These are phyloP conservation scores for Dryadomyces quercus-mongolicae DNA, from an alignment of 2,329 filamentous ascomycete species.

Conservation along the genomic window DNA sequence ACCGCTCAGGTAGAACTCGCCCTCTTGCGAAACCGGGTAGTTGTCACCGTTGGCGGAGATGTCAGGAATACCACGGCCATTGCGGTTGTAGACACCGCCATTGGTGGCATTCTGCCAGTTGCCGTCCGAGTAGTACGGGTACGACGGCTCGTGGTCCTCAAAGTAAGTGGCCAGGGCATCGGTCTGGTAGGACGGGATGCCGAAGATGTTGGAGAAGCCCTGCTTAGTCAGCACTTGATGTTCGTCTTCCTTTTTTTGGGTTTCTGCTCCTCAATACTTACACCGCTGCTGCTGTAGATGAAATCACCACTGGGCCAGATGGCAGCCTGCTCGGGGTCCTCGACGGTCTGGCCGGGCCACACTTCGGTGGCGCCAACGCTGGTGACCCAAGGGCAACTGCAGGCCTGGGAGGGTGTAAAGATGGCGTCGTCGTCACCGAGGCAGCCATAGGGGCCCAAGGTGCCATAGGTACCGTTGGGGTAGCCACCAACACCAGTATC, in stretches of 20 bases:
- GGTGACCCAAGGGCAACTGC: slow-evolving; percentile 32
- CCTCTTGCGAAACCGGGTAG: background rate
- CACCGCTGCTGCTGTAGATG: slow-evolving; percentile 2
- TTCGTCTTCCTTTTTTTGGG: too few species aligned
- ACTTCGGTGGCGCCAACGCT: slow-evolving; percentile 36
- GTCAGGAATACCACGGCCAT: slow-evolving; percentile 14
- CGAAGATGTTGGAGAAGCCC: slow-evolving; percentile 25
- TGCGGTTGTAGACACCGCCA: slow-evolving; percentile 14
- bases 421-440: slow-evolving; percentile 11
- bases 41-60: slow-evolving; percentile 14
- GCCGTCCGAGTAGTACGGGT: slow-evolving; percentile 28
- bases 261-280: background rate
- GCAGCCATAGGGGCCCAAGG: slow-evolving; percentile 5
- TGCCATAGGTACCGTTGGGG: slow-evolving; percentile 34
- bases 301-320: background rate
- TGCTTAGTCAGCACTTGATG: too few species aligned
- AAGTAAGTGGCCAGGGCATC: background rate
- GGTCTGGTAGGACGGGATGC: slow-evolving; percentile 19
- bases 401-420: slow-evolving; percentile 9
- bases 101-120: slow-evolving; percentile 7
- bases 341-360: slow-evolving; percentile 21
- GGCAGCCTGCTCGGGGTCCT: slow-evolving; percentile 12
- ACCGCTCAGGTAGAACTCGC: slow-evolving; percentile 2
- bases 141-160: background rate
- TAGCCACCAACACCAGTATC: slow-evolving; percentile 27